These are phyloP conservation scores for Rhizoclosmatium sp. DNA, from an alignment of 192 early-diverging fungal genomes.

Conservation along the genomic window DNA sequence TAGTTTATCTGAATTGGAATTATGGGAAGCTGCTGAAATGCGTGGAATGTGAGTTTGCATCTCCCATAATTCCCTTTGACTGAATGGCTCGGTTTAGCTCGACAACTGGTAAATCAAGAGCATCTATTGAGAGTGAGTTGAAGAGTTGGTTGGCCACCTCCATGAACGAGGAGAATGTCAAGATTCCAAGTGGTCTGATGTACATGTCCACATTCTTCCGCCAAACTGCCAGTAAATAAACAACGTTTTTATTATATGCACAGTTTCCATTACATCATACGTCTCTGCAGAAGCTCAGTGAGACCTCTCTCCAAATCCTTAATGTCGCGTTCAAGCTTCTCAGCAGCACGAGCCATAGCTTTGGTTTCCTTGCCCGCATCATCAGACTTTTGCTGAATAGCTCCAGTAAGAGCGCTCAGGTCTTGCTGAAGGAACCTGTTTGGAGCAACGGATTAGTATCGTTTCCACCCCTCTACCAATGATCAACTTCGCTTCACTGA, in stretches of 20 bases:
- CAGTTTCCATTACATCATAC: conserved; percentile 29
- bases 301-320: conserved; percentile 53
- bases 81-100: not conserved
- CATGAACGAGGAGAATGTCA: conserved; percentile 18
- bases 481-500: no score
- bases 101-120: conserved; percentile 16
- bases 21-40: conserved; percentile 26
- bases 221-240: not conserved
- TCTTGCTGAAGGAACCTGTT: conserved; percentile 67
- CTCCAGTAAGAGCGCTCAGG: conserved; percentile 49
- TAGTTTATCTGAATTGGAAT: conserved; percentile 1
- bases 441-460: not conserved
- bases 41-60: conserved; percentile 25
- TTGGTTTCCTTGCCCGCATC: conserved; percentile 59
- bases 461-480: no score
- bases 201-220: conserved; percentile 6
- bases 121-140: not conserved
- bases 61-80: not conserved
- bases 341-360: conserved; percentile 60
- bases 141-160: conserved; percentile 9
- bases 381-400: conserved; percentile 44
- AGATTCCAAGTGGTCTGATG: conserved; percentile 19
- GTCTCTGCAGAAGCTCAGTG: conserved; percentile 31
- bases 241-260: not conserved
- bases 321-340: conserved; percentile 67